Evolutionary conservation across 805 yeast genomes (phyloP).

Genomic region (Nakazawaea molendinolei): DNA sequence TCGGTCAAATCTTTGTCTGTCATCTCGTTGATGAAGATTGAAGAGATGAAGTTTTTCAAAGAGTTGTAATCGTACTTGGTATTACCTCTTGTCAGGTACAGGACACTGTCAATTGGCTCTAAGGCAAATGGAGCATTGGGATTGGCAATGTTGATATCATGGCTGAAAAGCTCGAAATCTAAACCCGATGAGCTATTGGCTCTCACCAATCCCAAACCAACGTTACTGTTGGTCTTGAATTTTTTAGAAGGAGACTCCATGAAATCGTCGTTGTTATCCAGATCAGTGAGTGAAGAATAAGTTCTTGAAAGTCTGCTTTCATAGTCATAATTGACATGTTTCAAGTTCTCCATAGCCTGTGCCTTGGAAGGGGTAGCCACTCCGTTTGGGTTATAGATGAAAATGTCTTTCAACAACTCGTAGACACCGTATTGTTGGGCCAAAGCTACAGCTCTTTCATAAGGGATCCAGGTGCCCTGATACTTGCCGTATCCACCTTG

Average conservation of each 20-base stretch:
- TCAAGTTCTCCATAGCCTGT: slow-evolving; percentile 11
- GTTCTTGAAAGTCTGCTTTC: slow-evolving; percentile 9
- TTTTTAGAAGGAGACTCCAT: slow-evolving; percentile 33
- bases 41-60: slow-evolving; percentile 39
- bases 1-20: slow-evolving; percentile 15
- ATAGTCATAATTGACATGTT: slow-evolving; percentile 4
- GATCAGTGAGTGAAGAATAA: slow-evolving; percentile 23
- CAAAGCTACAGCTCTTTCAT: slow-evolving; percentile 61
- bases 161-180: slow-evolving; percentile 25
- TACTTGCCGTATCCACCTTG: slow-evolving; percentile 97
- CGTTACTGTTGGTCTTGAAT: slow-evolving; percentile 19
- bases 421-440: slow-evolving; percentile 55
- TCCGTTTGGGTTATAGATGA: slow-evolving; percentile 33
- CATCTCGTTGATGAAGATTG: slow-evolving; percentile 41
- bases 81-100: slow-evolving; percentile 9
- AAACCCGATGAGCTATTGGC: slow-evolving; percentile 11
- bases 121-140: slow-evolving; percentile 42
- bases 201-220: slow-evolving; percentile 9
- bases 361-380: slow-evolving; percentile 38
- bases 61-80: slow-evolving; percentile 26
- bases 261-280: slow-evolving; percentile 11
- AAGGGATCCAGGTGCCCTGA: slow-evolving; percentile 96
- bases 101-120: slow-evolving; percentile 31
- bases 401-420: slow-evolving; percentile 44
- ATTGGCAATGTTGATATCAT: slow-evolving; percentile 31